A percentile compares a stretch with the other conserved stretches of the same genome.
phyloP scores from a whole-genome alignment of 2,329 filamentous ascomycete species.

The Zymoseptoria passerinii region DNA sequence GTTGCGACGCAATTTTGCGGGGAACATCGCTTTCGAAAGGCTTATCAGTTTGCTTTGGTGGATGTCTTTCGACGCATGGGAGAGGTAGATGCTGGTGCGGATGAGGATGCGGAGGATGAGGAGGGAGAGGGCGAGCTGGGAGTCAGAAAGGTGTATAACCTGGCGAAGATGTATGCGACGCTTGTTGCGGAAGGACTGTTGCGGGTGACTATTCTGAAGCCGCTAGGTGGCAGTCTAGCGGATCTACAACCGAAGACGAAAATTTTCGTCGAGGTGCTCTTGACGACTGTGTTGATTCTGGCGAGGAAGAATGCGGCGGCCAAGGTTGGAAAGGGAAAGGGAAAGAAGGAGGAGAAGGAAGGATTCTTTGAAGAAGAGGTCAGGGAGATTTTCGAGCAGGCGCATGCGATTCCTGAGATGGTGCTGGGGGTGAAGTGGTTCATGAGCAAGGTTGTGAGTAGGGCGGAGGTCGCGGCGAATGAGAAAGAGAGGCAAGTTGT shows the following conservation, averaged over 20 bases:
- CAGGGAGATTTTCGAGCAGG: slow-evolving; percentile 57
- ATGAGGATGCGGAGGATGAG: slow-evolving; percentile 49
- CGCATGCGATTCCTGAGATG: slow-evolving; percentile 57
- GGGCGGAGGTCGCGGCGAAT: slow-evolving; percentile 49
- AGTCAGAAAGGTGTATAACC: slow-evolving; percentile 55
- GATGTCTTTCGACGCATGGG: slow-evolving; percentile 77
- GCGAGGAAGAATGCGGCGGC: slow-evolving; percentile 31
- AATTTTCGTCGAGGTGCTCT: slow-evolving; percentile 69
- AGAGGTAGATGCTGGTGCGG: slow-evolving; percentile 62
- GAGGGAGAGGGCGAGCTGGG: slow-evolving; percentile 47
- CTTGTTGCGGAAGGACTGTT: slow-evolving; percentile 54
- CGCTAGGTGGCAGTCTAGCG: slow-evolving; percentile 59
- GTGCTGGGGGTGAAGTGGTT: slow-evolving; percentile 72
- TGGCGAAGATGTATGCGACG: slow-evolving; percentile 58
- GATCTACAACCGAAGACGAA: slow-evolving; percentile 69
- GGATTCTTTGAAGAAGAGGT: slow-evolving; percentile 48
- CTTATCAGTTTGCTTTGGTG: slow-evolving; percentile 82
- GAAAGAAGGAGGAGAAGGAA: slow-evolving; percentile 6
- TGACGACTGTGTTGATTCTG: slow-evolving; percentile 64
- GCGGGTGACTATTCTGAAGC: slow-evolving; percentile 51
- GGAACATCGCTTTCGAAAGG: slow-evolving; percentile 65
- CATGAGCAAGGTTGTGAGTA: slow-evolving; percentile 63
- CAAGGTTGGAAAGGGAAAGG: slow-evolving; percentile 32
- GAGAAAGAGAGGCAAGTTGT: slow-evolving; percentile 44
- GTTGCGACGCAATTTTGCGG: slow-evolving; percentile 71